Conservation (phyloP, 2,329 filamentous ascomycete species). For the Sphaerulina vaccinii region DNA sequence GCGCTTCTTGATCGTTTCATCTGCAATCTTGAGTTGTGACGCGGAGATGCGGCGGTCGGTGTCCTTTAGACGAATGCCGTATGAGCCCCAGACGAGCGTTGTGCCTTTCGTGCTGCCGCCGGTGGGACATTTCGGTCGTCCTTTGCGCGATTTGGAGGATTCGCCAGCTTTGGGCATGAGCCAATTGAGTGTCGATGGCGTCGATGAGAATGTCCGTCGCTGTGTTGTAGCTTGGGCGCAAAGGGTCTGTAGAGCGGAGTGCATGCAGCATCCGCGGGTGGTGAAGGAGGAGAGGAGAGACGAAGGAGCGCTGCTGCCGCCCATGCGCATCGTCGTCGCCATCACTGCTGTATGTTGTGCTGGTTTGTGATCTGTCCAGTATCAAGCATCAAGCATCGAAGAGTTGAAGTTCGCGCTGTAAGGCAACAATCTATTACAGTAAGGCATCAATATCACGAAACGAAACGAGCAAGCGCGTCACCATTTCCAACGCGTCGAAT, state of each 20-base stretch:
- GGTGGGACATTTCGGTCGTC: constrained; percentile 80
- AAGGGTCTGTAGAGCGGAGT: constrained; percentile 26
- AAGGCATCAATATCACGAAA: no score
- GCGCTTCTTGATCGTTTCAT: constrained; percentile 87
- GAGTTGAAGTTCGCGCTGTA: no score
- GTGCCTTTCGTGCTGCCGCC: constrained; percentile 90
- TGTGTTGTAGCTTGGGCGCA: constrained; percentile 24
- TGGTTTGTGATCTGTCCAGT: no score
- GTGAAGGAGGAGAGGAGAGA: constrained; percentile 32
- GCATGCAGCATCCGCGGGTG: constrained; percentile 32
- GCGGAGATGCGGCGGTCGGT: constrained; percentile 89
- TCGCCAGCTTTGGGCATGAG: constrained; percentile 77
- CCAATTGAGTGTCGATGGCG: constrained; percentile 59
- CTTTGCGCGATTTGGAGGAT: constrained; percentile 84
- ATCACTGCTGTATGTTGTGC: background rate
- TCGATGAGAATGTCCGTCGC: constrained; percentile 32
- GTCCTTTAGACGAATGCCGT: constrained; percentile 88
- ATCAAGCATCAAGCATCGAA: no score
- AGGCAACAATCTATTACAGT: no score
- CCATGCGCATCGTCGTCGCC: constrained; percentile 9
- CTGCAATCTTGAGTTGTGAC: constrained; percentile 80
- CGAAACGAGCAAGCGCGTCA: no score
- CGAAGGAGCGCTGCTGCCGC: constrained; percentile 6
- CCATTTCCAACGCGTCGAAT: no score
- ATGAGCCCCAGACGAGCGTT: constrained; percentile 94